Conservation (phyloP, 2,329 filamentous ascomycete genomes). For the Amauroascus verrucosus region DNA sequence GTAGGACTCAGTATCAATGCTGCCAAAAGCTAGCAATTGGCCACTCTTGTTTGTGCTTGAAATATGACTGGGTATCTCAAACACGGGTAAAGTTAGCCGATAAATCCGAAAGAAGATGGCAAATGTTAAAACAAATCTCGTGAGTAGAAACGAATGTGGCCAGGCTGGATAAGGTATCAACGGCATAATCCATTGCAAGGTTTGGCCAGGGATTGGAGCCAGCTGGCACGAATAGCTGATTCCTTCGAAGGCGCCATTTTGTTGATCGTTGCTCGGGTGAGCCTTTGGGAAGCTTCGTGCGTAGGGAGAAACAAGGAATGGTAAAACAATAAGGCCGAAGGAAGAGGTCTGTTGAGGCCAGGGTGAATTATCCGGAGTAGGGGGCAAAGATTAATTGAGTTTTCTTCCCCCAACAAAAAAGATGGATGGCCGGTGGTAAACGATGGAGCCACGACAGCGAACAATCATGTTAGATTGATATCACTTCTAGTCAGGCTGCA, state of each 20-base stretch:
- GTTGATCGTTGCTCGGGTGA: conserved; percentile 11
- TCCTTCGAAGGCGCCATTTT: conserved; percentile 24
- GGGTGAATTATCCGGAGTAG: conserved; percentile 4
- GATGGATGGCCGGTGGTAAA: conserved; percentile 20
- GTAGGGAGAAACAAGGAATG: conserved; percentile 13
- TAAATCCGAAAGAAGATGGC: neutral
- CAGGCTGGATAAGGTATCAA: conserved; percentile 16
- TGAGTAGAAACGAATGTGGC: conserved; percentile 17
- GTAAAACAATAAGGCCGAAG: conserved; percentile 8
- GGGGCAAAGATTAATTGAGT: conserved; percentile 5
- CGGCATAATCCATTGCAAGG: conserved; percentile 20
- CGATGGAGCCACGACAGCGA: conserved; percentile 30
- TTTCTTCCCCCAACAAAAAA: conserved; percentile 16
- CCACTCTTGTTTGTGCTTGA: neutral
- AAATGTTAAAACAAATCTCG: conserved; percentile 14
- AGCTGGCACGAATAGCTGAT: conserved; percentile 27
- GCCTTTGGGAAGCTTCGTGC: conserved; percentile 7
- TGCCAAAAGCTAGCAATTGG: neutral
- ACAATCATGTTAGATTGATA: conserved; percentile 15
- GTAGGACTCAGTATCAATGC: neutral
- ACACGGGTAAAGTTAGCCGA: conserved; percentile 4
- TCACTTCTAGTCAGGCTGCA: conserved; percentile 9
- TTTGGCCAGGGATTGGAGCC: conserved; percentile 27
- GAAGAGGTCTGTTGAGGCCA: conserved; percentile 4
- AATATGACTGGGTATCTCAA: neutral